Percentiles rank a stretch among this genome's conserved stretches.
phyloP scores from a whole-genome alignment of 495 filamentous ascomycete species.

The Lophiostoma macrostomum region DNA sequence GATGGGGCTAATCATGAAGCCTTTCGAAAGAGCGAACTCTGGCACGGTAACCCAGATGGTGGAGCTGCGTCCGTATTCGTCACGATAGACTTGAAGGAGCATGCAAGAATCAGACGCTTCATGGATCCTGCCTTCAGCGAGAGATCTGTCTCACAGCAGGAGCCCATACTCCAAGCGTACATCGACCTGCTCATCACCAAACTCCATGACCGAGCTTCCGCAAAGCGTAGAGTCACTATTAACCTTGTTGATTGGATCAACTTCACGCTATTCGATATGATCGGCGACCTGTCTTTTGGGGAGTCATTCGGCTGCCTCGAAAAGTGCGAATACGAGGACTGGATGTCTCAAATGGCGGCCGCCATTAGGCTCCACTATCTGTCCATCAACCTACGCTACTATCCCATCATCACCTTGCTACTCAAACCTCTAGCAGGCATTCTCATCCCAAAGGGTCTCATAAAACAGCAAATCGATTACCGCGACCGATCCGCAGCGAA shows the following conservation, averaged over 20 bases:
- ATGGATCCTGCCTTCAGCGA: constrained; percentile 36
- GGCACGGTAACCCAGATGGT: constrained; percentile 22
- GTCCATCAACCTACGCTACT: constrained; percentile 11
- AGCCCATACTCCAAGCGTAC: constrained; percentile 34
- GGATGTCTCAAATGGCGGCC: constrained; percentile 12
- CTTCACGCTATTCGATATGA: constrained; percentile 38
- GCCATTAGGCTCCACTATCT: constrained; percentile 11
- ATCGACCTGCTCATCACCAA: constrained; percentile 29
- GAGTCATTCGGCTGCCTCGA: constrained; percentile 39
- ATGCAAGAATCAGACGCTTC: constrained; percentile 30
- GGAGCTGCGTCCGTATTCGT: constrained; percentile 29
- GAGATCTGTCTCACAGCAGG: constrained; percentile 35
- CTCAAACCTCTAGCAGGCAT: constrained; percentile 8
- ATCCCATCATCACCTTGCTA: constrained; percentile 6
- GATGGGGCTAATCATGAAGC: constrained; percentile 11
- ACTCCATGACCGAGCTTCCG: constrained; percentile 10
- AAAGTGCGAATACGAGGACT: constrained; percentile 6
- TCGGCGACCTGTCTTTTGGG: constrained; percentile 39
- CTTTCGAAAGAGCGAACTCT: constrained; percentile 35
- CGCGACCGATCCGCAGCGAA: constrained; percentile 7
- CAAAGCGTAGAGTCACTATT: constrained; percentile 17
- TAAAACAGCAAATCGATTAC: constrained; percentile 10
- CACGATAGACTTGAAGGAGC: constrained; percentile 30
- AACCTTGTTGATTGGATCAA: constrained; percentile 38
- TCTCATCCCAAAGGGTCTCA: constrained; percentile 5